These are phyloP conservation scores for Prorocentrum cordatum DNA, from an alignment of 169 alveolate genomes.

Conservation along the genomic window DNA sequence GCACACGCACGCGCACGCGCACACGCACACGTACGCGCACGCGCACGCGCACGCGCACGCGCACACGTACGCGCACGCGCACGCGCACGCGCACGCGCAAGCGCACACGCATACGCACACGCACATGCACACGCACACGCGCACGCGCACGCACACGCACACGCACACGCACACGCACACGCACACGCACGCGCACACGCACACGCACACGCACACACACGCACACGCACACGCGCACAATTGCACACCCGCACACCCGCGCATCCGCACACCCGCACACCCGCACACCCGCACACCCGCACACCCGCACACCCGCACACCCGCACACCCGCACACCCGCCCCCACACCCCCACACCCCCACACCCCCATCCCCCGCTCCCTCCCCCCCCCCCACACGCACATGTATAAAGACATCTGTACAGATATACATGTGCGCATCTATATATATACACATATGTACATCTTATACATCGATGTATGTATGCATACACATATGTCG, in stretches of 20 bases:
- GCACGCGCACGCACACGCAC: background rate
- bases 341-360: too few relatives aligned
- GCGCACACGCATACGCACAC: background rate
- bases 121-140: background rate
- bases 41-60: background rate
- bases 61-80: background rate
- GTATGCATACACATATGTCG: too few relatives aligned
- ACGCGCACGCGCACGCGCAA: background rate
- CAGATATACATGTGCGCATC: too few relatives aligned
- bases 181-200: background rate
- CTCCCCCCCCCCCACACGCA: too few relatives aligned
- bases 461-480: too few relatives aligned
- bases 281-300: background rate
- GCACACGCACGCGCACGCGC: background rate
- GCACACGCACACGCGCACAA: background rate
- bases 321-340: too few relatives aligned
- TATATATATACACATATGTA: too few relatives aligned
- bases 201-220: background rate
- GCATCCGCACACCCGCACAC: background rate
- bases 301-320: background rate
- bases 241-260: background rate
- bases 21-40: background rate
- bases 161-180: background rate
- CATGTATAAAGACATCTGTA: too few relatives aligned
- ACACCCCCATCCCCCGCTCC: too few relatives aligned